Evolutionary conservation across 2,329 filamentous ascomycete genomes (phyloP).

Genomic region (Aspergillus terreus): DNA sequence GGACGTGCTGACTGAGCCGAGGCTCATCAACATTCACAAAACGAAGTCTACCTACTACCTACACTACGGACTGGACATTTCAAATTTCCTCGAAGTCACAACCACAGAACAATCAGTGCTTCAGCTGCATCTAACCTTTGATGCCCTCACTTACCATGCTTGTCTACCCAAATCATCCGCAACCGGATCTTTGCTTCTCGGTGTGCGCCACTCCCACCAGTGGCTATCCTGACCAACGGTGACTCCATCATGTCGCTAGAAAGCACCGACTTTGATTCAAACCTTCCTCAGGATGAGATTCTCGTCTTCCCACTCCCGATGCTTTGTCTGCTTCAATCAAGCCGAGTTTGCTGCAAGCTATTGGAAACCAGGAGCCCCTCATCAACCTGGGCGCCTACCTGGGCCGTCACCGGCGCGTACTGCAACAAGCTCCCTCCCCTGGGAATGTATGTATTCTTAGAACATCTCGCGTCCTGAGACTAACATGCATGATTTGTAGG

Average conservation of each 20-base stretch:
- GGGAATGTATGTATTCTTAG: constrained; percentile 20
- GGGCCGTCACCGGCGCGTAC: constrained; percentile 23
- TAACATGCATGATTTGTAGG: constrained; percentile 10
- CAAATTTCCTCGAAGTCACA: no score
- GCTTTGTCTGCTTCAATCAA: constrained; percentile 11
- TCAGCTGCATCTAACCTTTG: no score
- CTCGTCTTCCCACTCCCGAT: neutral
- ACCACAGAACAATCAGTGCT: no score
- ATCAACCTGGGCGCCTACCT: constrained; percentile 21
- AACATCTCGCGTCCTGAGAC: constrained; percentile 18
- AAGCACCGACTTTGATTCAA: neutral
- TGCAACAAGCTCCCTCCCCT: constrained; percentile 16
- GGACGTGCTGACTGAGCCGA: neutral
- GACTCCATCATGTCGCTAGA: neutral
- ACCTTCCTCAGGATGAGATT: neutral
- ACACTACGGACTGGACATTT: no score
- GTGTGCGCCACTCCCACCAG: no score
- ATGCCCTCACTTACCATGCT: no score
- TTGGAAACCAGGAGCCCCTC: constrained; percentile 15
- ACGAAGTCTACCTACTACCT: no score
- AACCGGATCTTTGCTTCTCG: no score
- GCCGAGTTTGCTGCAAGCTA: constrained; percentile 9
- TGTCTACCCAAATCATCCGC: no score
- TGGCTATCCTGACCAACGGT: no score
- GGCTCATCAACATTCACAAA: no score